phyloP scores from a whole-genome alignment of 495 filamentous ascomycete genomes.

The Penicillium taxi region DNA sequence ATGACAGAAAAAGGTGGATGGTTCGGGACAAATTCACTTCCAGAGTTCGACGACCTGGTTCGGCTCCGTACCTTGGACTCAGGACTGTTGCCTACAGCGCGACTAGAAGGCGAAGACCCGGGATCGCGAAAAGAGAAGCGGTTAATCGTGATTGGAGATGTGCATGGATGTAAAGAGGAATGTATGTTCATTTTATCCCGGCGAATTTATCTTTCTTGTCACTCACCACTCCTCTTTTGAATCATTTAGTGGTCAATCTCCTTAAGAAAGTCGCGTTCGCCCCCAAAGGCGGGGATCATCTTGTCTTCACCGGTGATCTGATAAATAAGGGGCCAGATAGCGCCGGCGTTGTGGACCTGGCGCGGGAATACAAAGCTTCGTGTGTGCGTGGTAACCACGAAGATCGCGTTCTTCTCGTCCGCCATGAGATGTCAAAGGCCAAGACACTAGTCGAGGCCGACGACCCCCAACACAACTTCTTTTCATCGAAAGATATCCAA shows the following conservation, averaged over 20 bases:
- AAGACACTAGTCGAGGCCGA: slow-evolving; percentile 6
- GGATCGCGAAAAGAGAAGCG: slow-evolving; percentile 25
- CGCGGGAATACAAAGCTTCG: slow-evolving; percentile 58
- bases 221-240: not conserved
- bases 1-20: slow-evolving; percentile 29
- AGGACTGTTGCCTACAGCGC: slow-evolving; percentile 21
- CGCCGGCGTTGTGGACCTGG: slow-evolving; percentile 65
- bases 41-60: slow-evolving; percentile 42
- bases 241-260: slow-evolving; percentile 48
- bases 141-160: slow-evolving; percentile 78
- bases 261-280: slow-evolving; percentile 62
- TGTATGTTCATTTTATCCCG: slow-evolving; percentile 30
- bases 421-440: slow-evolving; percentile 30
- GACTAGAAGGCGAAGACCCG: slow-evolving; percentile 2
- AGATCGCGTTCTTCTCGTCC: slow-evolving; percentile 60
- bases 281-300: slow-evolving; percentile 52
- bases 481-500: slow-evolving; percentile 19
- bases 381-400: slow-evolving; percentile 93
- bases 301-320: slow-evolving; percentile 77
- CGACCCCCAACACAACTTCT: slow-evolving; percentile 2
- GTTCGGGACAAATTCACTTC: slow-evolving; percentile 43
- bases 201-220: not conserved
- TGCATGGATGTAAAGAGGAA: slow-evolving; percentile 72
- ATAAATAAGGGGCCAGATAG: slow-evolving; percentile 87
- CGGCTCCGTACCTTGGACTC: slow-evolving; percentile 36